A percentile compares a stretch with the other conserved stretches of the same genome.
Evolutionary conservation across 2,329 filamentous ascomycete species (phyloP).

Genomic region (Metarhizium robertsii): DNA sequence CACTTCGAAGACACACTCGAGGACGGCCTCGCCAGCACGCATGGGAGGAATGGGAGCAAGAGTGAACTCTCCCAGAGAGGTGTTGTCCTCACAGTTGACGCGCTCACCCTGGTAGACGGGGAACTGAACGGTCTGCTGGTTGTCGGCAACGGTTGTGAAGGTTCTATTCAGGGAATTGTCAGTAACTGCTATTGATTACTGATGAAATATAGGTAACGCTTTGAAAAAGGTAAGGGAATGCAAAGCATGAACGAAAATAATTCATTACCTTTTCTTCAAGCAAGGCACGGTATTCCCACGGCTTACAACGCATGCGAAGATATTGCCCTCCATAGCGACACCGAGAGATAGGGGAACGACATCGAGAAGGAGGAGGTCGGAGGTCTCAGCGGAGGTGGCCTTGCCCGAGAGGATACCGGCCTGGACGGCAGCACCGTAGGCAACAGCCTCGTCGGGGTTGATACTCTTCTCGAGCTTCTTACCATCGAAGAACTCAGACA

Average conservation of each 20-base stretch:
- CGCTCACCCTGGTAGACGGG: constrained; percentile 93
- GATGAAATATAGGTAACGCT: neutral
- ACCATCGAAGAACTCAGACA: constrained; percentile 97
- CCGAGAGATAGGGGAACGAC: constrained; percentile 93
- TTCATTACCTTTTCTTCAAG: constrained; percentile 58
- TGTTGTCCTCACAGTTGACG: constrained; percentile 98
- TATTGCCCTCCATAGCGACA: constrained; percentile 99
- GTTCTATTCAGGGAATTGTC: constrained; percentile 31
- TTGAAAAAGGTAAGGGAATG: no score
- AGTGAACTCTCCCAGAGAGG: constrained; percentile 93
- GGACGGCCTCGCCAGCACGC: constrained; percentile 90
- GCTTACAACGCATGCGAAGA: constrained; percentile 88
- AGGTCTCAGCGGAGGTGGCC: constrained; percentile 89
- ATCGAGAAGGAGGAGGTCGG: constrained; percentile 90
- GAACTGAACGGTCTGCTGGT: constrained; percentile 66
- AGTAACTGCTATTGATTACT: neutral
- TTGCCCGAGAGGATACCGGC: constrained; percentile 98
- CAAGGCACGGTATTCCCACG: constrained; percentile 47
- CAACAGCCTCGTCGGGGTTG: constrained; percentile 98
- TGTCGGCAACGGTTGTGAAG: constrained; percentile 77
- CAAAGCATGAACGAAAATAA: neutral
- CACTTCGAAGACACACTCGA: constrained; percentile 98
- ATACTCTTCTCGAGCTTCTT: constrained; percentile 99
- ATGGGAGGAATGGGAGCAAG: constrained; percentile 79
- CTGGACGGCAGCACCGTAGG: constrained; percentile 97